These are phyloP conservation scores for Rhytidiadelphus loreus DNA, from an alignment of 225 moss, liverwort and hornwort species.

Conservation along the genomic window DNA sequence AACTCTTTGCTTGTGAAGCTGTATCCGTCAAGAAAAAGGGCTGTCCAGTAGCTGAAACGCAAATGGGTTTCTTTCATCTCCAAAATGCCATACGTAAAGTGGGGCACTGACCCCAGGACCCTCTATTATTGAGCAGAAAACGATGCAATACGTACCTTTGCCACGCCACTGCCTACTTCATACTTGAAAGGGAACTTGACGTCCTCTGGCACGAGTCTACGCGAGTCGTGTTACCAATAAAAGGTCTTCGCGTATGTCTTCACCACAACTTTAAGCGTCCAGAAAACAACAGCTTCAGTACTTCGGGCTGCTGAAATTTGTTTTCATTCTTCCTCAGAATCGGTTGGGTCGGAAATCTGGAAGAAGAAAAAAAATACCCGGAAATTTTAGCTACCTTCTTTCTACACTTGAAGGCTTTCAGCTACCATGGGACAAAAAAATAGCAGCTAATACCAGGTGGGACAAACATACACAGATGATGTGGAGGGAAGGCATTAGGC, in stretches of 20 bases:
- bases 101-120: neutral
- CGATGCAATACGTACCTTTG: neutral
- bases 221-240: neutral
- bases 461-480: neutral
- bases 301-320: neutral
- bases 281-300: neutral
- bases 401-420: neutral
- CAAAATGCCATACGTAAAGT: neutral
- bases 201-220: neutral
- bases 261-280: neutral
- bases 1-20: neutral
- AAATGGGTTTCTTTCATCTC: neutral
- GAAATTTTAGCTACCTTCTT: neutral
- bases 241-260: neutral
- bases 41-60: neutral
- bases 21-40: neutral
- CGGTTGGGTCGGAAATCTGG: neutral
- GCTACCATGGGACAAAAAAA: neutral
- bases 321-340: neutral
- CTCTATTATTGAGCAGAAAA: constrained; percentile 21
- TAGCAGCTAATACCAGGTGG: too few relatives aligned
- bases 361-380: neutral
- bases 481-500: neutral
- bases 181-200: neutral
- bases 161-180: neutral